Conservation (phyloP, 805 yeast genomes). For the Clavispora vitiphila region DNA sequence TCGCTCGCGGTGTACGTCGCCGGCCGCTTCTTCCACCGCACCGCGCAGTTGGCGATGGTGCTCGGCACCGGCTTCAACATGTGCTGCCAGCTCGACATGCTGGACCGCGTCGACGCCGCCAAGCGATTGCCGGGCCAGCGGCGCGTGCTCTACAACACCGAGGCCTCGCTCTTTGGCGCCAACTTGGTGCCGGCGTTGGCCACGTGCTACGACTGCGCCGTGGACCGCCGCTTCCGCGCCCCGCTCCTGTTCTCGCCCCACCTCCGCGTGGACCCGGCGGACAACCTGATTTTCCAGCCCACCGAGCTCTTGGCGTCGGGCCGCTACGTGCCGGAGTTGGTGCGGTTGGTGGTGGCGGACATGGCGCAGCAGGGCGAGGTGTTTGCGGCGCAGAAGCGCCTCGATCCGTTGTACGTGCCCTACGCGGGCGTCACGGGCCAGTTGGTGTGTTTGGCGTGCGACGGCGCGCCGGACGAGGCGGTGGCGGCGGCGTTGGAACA, state of each 20-base stretch:
- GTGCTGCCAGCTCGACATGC: conserved; percentile 35
- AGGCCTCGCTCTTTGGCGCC: conserved; percentile 50
- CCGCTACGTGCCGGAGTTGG: conserved; percentile 50
- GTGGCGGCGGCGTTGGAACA: conserved; percentile 18
- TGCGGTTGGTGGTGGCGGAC: conserved; percentile 39
- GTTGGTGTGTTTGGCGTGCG: conserved; percentile 35
- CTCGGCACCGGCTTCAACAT: conserved; percentile 67
- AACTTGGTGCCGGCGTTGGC: conserved; percentile 26
- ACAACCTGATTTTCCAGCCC: conserved; percentile 45
- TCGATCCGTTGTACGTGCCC: conserved; percentile 12
- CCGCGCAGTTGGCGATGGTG: conserved; percentile 44
- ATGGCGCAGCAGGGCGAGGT: conserved; percentile 25
- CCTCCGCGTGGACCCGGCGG: conserved; percentile 24
- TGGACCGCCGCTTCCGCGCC: conserved; percentile 28
- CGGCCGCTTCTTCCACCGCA: conserved; percentile 35
- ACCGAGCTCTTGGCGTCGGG: conserved; percentile 52
- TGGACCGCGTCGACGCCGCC: conserved; percentile 10
- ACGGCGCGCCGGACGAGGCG: conserved; percentile 16
- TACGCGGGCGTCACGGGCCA: conserved; percentile 38
- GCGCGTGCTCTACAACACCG: conserved; percentile 43
- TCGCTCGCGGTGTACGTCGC: conserved; percentile 62
- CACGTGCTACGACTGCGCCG: conserved; percentile 35
- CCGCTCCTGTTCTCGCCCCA: conserved; percentile 21
- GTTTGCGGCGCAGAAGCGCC: conserved; percentile 16
- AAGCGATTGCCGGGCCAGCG: conserved; percentile 9